Conservation (phyloP, 768 basidiomycete genomes). For the Paxillus ammoniavirescens region DNA sequence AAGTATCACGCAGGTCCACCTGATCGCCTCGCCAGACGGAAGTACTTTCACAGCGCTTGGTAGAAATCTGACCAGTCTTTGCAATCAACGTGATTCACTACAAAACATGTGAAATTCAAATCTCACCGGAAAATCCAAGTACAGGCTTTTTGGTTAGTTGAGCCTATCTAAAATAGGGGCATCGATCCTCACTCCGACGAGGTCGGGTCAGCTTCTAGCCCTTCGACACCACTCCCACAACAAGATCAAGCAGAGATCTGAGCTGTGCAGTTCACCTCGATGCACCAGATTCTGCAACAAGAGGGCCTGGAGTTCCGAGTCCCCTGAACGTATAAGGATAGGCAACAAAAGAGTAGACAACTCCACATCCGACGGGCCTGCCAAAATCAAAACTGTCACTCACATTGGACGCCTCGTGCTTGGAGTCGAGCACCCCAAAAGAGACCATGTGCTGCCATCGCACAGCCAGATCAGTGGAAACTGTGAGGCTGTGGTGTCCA, state of each 20-base stretch:
- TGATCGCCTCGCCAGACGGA: neutral
- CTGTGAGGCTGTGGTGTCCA: constrained; percentile 28
- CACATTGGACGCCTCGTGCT: constrained; percentile 5
- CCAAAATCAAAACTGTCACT: neutral
- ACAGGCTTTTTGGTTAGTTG: neutral
- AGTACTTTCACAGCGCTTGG: neutral
- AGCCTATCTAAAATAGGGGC: neutral
- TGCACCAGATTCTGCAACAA: neutral
- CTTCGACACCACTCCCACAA: neutral
- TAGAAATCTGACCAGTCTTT: neutral
- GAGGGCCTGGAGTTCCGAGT: neutral
- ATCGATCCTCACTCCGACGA: neutral
- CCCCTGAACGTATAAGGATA: neutral
- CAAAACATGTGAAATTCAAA: neutral
- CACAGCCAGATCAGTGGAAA: constrained; percentile 3
- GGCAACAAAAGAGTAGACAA: neutral
- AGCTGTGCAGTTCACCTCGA: neutral
- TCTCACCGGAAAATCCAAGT: neutral
- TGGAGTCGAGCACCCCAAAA: neutral
- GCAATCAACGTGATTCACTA: neutral
- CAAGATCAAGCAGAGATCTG: neutral
- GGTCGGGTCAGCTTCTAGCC: neutral
- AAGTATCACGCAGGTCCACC: neutral
- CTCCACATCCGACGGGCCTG: neutral
- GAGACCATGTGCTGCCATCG: constrained; percentile 1